Conservation (phyloP, 2,329 filamentous ascomycete genomes). For the Ascochyta fabae region DNA sequence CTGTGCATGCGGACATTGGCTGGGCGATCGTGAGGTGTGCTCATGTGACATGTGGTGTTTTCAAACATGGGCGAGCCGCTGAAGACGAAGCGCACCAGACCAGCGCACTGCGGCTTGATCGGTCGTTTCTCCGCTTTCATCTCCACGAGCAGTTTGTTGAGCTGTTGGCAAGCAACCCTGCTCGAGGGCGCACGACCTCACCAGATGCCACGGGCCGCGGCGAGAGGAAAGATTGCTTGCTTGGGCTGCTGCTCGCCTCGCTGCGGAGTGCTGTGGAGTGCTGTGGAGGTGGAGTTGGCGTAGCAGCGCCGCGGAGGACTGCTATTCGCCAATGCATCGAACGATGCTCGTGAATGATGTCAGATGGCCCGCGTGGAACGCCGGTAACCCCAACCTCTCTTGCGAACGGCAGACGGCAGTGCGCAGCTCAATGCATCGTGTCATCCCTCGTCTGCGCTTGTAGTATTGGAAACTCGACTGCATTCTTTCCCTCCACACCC, state of each 20-base stretch:
- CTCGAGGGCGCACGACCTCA: slow-evolving; percentile 23
- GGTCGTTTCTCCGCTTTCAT: slow-evolving; percentile 32
- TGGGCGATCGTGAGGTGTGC: background rate
- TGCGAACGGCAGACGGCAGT: slow-evolving; percentile 6
- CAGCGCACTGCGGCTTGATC: slow-evolving; percentile 8
- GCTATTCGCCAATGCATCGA: slow-evolving; percentile 13
- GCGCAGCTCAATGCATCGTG: slow-evolving; percentile 17
- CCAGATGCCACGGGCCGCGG: slow-evolving; percentile 11
- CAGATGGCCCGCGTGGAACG: slow-evolving; percentile 5
- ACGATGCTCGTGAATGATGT: slow-evolving; percentile 14
- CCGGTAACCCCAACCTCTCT: slow-evolving; percentile 14
- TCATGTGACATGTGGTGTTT: slow-evolving; percentile 15
- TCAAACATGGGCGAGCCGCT: slow-evolving; percentile 3
- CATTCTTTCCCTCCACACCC: slow-evolving; percentile 17
- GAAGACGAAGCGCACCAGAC: slow-evolving; percentile 3
- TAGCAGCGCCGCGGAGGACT: background rate
- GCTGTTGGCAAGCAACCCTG: slow-evolving; percentile 32
- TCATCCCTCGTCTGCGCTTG: slow-evolving; percentile 11
- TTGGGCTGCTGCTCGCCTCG: slow-evolving; percentile 13
- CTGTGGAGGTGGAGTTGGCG: slow-evolving; percentile 16
- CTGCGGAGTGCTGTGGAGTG: slow-evolving; percentile 15
- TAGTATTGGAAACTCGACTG: slow-evolving; percentile 5
- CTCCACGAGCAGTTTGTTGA: slow-evolving; percentile 34
- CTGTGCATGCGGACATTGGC: slow-evolving; percentile 8
- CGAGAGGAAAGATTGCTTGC: slow-evolving; percentile 17